phyloP scores from a whole-genome alignment of 495 filamentous ascomycete genomes.

The Hypoxylon intermedium region DNA sequence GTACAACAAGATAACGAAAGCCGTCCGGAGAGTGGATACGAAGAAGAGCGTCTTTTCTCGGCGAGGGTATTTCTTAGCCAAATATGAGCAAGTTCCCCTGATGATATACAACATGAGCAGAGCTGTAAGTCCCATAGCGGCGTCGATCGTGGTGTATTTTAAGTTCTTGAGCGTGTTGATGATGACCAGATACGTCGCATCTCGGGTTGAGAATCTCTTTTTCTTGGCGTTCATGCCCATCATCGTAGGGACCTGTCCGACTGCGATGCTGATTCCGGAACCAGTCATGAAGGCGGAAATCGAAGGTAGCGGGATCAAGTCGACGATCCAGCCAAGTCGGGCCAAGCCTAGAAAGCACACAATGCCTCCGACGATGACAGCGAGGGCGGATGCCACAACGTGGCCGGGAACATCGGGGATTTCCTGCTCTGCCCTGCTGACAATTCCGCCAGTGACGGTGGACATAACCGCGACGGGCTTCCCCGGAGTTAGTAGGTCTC shows the following conservation, averaged over 20 bases:
- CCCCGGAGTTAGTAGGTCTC: conserved; percentile 1
- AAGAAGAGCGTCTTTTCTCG: conserved; percentile 53
- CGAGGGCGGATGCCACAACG: conserved; percentile 53
- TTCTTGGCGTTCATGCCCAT: conserved; percentile 58
- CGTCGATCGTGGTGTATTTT: conserved; percentile 55
- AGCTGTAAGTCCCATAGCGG: conserved; percentile 60
- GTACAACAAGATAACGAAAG: conserved; percentile 54
- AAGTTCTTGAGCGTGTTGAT: conserved; percentile 61
- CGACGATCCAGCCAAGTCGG: conserved; percentile 59
- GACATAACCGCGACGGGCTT: conserved; percentile 96
- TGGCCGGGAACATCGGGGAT: conserved; percentile 51
- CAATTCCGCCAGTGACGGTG: conserved; percentile 79
- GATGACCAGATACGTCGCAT: conserved; percentile 57
- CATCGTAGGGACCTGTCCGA: conserved; percentile 58
- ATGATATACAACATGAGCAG: conserved; percentile 58
- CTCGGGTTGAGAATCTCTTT: conserved; percentile 47
- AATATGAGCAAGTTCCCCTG: conserved; percentile 51
- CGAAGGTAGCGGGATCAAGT: conserved; percentile 60
- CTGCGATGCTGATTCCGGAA: conserved; percentile 59
- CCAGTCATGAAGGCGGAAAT: conserved; percentile 64
- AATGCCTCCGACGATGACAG: conserved; percentile 56
- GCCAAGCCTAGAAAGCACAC: conserved; percentile 57
- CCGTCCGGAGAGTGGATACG: conserved; percentile 53
- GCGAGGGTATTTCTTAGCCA: conserved; percentile 50
- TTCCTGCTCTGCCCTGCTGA: conserved; percentile 46